phyloP scores from a whole-genome alignment of 2,329 filamentous ascomycete genomes.

The Triangularia verruculosa region DNA sequence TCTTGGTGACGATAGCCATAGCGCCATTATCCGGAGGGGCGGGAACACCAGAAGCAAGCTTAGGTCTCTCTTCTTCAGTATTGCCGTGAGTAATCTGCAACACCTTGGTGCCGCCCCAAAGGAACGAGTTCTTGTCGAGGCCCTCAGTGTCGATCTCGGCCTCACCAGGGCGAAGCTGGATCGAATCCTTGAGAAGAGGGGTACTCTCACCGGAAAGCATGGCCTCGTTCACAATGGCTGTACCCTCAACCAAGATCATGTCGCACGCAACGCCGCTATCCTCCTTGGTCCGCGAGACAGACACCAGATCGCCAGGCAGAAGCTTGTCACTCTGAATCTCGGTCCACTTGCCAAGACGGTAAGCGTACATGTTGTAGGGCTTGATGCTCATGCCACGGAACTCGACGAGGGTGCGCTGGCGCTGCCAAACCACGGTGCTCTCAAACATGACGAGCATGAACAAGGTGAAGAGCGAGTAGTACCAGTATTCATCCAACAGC shows the following conservation, averaged over 20 bases:
- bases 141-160: constrained; percentile 81
- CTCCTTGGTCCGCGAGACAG: constrained; percentile 90
- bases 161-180: constrained; percentile 83
- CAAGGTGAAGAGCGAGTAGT: constrained; percentile 97
- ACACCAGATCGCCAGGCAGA: constrained; percentile 88
- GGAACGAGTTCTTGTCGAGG: constrained; percentile 92
- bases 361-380: constrained; percentile 92
- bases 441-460: constrained; percentile 98
- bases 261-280: constrained; percentile 96
- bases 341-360: constrained; percentile 80
- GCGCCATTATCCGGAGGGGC: constrained; percentile 90
- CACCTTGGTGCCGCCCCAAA: constrained; percentile 97
- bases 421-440: constrained; percentile 98
- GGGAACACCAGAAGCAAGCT: constrained; percentile 72
- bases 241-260: constrained; percentile 91
- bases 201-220: constrained; percentile 99
- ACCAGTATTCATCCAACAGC: constrained; percentile 99
- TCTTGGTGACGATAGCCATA: constrained; percentile 92
- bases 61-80: constrained; percentile 68
- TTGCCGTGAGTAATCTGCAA: constrained; percentile 90
- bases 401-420: constrained; percentile 90
- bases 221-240: constrained; percentile 96
- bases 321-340: constrained; percentile 89
- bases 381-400: constrained; percentile 99
- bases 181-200: constrained; percentile 90